Base-by-base conservation (phyloP, 768 basidiomycete species). In the Tephrocybe sp. region DNA sequence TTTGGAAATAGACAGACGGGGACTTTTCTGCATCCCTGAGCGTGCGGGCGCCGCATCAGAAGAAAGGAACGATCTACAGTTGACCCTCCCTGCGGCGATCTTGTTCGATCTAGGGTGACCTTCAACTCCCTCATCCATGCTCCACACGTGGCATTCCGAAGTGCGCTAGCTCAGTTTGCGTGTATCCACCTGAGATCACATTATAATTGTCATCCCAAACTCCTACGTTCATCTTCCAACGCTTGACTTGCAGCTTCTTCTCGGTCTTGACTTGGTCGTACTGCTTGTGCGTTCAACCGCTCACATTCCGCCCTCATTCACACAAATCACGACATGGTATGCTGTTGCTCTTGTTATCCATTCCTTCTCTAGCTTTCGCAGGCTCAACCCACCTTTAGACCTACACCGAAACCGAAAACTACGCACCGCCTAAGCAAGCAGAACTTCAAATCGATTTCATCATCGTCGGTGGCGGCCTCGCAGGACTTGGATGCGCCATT, bases 401-500 rank as follows among this genome's bases (percentile, higher is more conserved):
- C 30, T 36, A 44, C 30, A 20, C 32, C 20, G 25, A 33, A 11
- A 20, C 32, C 20, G 25, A 33, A 11, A 21, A 43, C 20, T 39
- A 40, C 34, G 21, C 24, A 39, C 45, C 21, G 24, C 49, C 58
- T 3, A 58, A 62, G 32, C 63, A 63, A 49, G 56, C 63, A 34
- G 41, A 33, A 17, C 63, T 67, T 15, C 33, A 62, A 9, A 67
- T 74, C 20, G 57, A 66, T 14, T 72, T 73, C 44, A 20, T 73
- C 3, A 59, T 76, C 36, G 55, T 76, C 33, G 74, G 74, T 11
- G 73, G 65, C 50, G 76, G 80, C 4, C 65, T 85, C 17, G 69
- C 78, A 6, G 84, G 84, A 5, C 66, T 84, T 20, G 68, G 81
- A 2, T 74, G 75, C 51, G 84, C 84, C 0, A 69, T 78, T 52